Conservation (phyloP, 345 rosid species). For the Syzygium jambos region DNA sequence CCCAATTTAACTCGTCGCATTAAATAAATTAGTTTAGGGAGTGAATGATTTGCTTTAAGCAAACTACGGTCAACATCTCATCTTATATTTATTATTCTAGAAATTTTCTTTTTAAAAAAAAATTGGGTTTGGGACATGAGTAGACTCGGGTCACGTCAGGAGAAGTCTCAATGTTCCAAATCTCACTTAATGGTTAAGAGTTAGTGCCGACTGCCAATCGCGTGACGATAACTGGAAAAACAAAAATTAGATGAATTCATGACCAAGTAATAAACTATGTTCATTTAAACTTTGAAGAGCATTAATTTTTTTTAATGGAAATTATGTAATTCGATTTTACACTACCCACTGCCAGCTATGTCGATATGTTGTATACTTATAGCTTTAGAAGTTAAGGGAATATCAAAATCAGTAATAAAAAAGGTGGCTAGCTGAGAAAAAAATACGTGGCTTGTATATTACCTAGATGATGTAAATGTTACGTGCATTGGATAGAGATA, state of each 20-base stretch:
- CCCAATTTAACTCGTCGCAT: neutral
- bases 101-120: no score
- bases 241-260: neutral
- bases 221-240: neutral
- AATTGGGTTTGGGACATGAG: neutral
- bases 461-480: neutral
- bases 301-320: neutral
- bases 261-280: neutral
- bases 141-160: neutral
- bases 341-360: neutral
- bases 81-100: no score
- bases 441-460: neutral
- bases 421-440: neutral
- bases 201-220: no score
- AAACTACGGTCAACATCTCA: conserved; percentile 1
- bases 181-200: neutral
- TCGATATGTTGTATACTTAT: neutral
- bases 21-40: neutral
- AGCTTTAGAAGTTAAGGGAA: neutral
- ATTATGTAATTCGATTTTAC: neutral
- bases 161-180: neutral
- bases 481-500: neutral
- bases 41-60: neutral
- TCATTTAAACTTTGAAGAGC: neutral
- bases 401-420: neutral